Evolutionary conservation across 306 rosid species (phyloP).

Genomic region (Crotalaria pallida): DNA sequence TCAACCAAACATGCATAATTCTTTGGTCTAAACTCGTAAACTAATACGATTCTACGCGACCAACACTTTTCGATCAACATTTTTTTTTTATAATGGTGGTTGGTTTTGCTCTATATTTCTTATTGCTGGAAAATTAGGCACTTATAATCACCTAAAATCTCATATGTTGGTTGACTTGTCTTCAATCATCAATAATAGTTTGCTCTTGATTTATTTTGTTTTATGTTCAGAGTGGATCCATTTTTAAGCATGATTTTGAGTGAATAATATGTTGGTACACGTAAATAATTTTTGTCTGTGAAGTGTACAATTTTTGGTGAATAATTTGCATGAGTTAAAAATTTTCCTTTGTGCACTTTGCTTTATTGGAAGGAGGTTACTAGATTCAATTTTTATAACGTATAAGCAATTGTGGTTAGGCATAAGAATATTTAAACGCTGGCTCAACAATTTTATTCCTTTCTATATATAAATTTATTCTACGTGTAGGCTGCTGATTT

Average conservation of each 20-base stretch:
- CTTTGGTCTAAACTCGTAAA: no score
- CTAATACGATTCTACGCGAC: no score
- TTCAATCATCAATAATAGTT: neutral
- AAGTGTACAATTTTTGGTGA: neutral
- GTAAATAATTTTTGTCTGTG: neutral
- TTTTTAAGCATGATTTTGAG: neutral
- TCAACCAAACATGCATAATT: no score
- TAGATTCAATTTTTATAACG: neutral
- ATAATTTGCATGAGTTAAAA: neutral
- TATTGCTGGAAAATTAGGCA: neutral
- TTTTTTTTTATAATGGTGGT: neutral
- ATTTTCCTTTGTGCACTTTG: neutral
- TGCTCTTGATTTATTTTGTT: neutral
- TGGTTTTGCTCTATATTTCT: neutral
- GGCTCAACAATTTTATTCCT: no score
- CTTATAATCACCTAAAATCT: neutral
- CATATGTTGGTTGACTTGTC: neutral
- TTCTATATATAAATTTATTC: neutral
- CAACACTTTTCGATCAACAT: no score
- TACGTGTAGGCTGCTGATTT: constrained; percentile 75
- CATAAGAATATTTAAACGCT: neutral
- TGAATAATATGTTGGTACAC: neutral
- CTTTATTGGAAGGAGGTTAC: neutral
- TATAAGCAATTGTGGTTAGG: neutral
- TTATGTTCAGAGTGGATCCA: neutral